Evolutionary conservation across 2,329 filamentous ascomycete genomes (phyloP), one percentile per base, ranked within the genome.

Genomic region (Ceratocystis diversiconidia): DNA sequence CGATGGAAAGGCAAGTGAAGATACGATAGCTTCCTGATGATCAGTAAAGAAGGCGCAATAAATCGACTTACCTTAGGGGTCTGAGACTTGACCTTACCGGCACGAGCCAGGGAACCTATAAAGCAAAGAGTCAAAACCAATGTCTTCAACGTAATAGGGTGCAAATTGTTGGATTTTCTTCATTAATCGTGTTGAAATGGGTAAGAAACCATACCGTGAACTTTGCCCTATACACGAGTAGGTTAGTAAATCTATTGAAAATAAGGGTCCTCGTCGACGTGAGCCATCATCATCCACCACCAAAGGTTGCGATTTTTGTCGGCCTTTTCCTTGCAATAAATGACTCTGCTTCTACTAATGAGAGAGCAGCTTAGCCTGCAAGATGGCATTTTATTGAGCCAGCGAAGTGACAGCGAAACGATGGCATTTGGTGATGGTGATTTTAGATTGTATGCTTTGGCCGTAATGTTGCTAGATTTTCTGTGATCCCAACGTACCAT

Each of bases 31-130:
- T 36, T 59, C 28, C 28, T 36, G 19, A 5, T n/a, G 5, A 28
- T 52, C 25, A 5, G 22, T 17, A 65, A 63, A 69, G 64, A 62
- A 68, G 67, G 71, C 55, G 65, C 64, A 68, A 43, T 19, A 69
- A 28, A 70, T 69, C 71, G 68, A 79, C 84, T 79, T 84, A 91
- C 88, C 86, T 92, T 92, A 76, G 89, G 89, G 73, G 89, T 92
- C 81, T 92, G 89, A 81, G 89, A 92, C 88, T 95, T 95, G 86
- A 96, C 91, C 85, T 95, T 95, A 83, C 90, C 90, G 82, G 85
- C 84, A 86, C 86, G 85, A 77, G 85, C 86, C 79, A 90, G 86
- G 74, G 87, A 67, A 67, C 66, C 66, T 67, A 46, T 32, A 61
- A 22, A 66, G 19, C 25, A 46, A 36, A 41, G 22, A 63, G 61